phyloP scores from a whole-genome alignment of 2,329 filamentous ascomycete genomes.

The Pseudopyrenochaeta lycopersici region DNA sequence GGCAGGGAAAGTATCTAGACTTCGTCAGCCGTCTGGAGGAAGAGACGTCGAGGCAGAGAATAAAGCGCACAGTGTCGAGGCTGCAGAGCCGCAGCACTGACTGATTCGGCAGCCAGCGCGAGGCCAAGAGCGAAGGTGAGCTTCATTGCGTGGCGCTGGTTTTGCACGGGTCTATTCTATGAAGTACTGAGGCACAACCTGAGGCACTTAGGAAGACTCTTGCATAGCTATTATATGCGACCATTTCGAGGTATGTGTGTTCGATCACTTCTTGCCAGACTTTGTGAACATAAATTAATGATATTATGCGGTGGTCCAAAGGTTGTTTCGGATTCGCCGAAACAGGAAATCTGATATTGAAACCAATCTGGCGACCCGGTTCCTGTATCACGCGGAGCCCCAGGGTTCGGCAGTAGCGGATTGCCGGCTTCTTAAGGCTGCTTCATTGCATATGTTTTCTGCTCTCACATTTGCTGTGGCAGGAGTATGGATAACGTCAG shows the following conservation, averaged over 20 bases:
- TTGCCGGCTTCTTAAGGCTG: constrained; percentile 18
- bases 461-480: not conserved
- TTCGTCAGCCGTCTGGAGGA: not conserved
- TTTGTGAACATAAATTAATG: constrained; percentile 25
- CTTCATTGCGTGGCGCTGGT: constrained; percentile 30
- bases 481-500: not conserved
- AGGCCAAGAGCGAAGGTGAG: constrained; percentile 28
- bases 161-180: not conserved
- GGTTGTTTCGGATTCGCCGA: constrained; percentile 22
- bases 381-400: constrained; percentile 31
- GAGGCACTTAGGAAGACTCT: not conserved
- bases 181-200: not conserved
- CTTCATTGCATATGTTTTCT: not conserved
- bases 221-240: constrained; percentile 7
- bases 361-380: constrained; percentile 21
- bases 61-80: constrained; percentile 27
- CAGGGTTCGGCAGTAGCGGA: constrained; percentile 27
- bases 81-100: constrained; percentile 33
- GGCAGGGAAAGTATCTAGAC: constrained; percentile 13
- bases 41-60: constrained; percentile 8
- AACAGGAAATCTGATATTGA: constrained; percentile 33
- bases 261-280: constrained; percentile 6
- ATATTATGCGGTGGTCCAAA: constrained; percentile 33
- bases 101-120: constrained; percentile 25
- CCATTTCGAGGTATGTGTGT: not conserved